These are phyloP conservation scores for Heterobasidion parviporum DNA, from an alignment of 1,284 basidiomycete genomes.

Conservation along the genomic window DNA sequence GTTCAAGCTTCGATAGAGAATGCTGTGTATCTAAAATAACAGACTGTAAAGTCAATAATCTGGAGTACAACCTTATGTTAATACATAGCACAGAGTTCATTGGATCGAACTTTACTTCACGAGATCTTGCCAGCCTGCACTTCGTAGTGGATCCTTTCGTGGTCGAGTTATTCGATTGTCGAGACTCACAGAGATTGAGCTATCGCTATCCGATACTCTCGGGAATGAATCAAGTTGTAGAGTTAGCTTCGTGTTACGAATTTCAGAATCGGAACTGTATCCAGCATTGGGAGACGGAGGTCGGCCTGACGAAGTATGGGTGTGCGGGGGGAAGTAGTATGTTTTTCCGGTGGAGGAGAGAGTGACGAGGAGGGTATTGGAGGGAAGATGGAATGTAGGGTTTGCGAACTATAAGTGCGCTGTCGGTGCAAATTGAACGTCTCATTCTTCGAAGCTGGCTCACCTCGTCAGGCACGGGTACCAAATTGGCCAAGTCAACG, in stretches of 20 bases:
- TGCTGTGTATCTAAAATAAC: conserved; percentile 59
- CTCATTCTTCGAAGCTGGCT: conserved; percentile 15
- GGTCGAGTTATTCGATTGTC: neutral
- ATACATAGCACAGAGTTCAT: neutral
- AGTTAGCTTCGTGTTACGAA: conserved; percentile 15
- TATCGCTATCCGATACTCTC: conserved; percentile 2
- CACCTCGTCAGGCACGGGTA: conserved; percentile 58
- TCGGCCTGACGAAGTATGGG: conserved; percentile 29
- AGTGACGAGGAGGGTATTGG: conserved; percentile 64
- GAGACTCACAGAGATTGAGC: neutral
- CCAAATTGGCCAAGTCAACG: conserved; percentile 51
- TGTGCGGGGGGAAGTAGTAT: conserved; percentile 47
- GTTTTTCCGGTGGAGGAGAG: conserved; percentile 49
- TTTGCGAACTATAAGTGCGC: conserved; percentile 28
- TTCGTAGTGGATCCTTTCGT: conserved; percentile 23
- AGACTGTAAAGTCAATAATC: conserved; percentile 64
- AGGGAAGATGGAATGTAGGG: conserved; percentile 48
- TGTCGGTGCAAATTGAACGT: conserved; percentile 3
- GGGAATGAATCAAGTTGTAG: conserved; percentile 4
- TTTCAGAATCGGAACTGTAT: conserved; percentile 66
- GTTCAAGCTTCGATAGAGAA: conserved; percentile 47
- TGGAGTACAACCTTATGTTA: conserved; percentile 19
- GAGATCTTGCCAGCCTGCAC: conserved; percentile 59
- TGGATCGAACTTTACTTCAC: conserved; percentile 44
- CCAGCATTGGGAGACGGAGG: conserved; percentile 43